phyloP scores from a whole-genome alignment of 83 land plant species.

The Picea engelmannii region DNA sequence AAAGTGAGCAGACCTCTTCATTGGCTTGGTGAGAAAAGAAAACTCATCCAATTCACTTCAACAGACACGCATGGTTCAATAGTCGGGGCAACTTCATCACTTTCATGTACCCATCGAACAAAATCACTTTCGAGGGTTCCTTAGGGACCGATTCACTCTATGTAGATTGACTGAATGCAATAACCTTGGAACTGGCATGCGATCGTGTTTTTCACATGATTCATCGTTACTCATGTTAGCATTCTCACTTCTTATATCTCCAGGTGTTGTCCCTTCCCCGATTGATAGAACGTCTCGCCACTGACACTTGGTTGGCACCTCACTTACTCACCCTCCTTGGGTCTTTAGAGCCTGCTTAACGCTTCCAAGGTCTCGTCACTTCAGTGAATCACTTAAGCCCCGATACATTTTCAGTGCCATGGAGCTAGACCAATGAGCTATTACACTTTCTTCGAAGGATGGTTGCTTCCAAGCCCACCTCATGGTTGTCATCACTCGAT shows the following conservation, averaged over 20 bases:
- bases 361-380: no score
- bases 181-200: conserved; percentile 26
- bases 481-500: no score
- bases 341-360: no score
- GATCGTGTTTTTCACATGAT: conserved; percentile 31
- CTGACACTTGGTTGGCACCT: not conserved
- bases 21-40: no score
- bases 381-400: no score
- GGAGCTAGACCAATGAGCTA: no score
- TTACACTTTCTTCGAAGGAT: no score
- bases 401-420: no score
- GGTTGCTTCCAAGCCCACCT: no score
- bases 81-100: conserved; percentile 6
- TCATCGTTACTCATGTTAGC: not conserved
- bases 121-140: conserved; percentile 23
- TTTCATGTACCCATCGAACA: not conserved
- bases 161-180: conserved; percentile 32
- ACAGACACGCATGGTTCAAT: not conserved
- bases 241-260: not conserved
- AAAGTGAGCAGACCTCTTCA: no score
- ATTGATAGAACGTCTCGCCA: conserved; percentile 18
- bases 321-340: no score
- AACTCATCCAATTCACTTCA: no score
- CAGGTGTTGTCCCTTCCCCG: conserved; percentile 11
- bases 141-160: conserved; percentile 43